Conservation (phyloP, 352 stramenopile species). For the Saprolegnia diclina region DNA sequence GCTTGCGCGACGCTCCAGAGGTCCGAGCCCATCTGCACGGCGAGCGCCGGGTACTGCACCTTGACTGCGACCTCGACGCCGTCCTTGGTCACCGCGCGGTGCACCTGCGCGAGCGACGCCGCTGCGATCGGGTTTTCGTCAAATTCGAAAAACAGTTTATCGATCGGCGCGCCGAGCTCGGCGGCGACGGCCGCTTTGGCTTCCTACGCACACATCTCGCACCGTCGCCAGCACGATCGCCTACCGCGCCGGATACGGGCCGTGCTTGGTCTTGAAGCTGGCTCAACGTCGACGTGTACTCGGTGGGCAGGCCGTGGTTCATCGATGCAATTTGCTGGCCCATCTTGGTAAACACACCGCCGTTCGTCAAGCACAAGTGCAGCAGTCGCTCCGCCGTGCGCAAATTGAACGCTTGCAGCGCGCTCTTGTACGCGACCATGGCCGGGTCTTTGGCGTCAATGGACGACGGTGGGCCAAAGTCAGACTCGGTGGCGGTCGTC, state of each 20-base stretch:
- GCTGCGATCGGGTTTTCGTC: constrained; percentile 90
- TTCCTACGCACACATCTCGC: constrained; percentile 19
- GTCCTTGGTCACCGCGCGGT: constrained; percentile 84
- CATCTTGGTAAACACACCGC: constrained; percentile 97
- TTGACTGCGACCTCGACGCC: constrained; percentile 94
- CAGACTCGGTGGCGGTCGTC: neutral
- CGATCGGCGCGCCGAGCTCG: constrained; percentile 59
- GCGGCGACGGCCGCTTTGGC: constrained; percentile 45
- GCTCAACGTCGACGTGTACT: constrained; percentile 90
- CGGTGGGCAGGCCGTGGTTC: constrained; percentile 92
- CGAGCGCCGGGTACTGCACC: constrained; percentile 90
- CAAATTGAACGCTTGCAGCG: constrained; percentile 59
- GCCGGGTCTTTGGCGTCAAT: too few species aligned
- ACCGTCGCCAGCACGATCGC: neutral
- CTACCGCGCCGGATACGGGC: constrained; percentile 42
- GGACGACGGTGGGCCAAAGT: too few species aligned
- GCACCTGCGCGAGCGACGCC: constrained; percentile 94
- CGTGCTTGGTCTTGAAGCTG: constrained; percentile 91
- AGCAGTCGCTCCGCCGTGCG: constrained; percentile 85
- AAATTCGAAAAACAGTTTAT: constrained; percentile 88
- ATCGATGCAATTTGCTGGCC: constrained; percentile 96
- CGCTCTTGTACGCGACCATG: constrained; percentile 46
- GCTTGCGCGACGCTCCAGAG: constrained; percentile 65
- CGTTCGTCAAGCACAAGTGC: constrained; percentile 89
- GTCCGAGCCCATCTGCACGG: constrained; percentile 65